Base-by-base conservation (phyloP, 2,329 filamentous ascomycete species). In the Sarocladiaceae sp. region DNA sequence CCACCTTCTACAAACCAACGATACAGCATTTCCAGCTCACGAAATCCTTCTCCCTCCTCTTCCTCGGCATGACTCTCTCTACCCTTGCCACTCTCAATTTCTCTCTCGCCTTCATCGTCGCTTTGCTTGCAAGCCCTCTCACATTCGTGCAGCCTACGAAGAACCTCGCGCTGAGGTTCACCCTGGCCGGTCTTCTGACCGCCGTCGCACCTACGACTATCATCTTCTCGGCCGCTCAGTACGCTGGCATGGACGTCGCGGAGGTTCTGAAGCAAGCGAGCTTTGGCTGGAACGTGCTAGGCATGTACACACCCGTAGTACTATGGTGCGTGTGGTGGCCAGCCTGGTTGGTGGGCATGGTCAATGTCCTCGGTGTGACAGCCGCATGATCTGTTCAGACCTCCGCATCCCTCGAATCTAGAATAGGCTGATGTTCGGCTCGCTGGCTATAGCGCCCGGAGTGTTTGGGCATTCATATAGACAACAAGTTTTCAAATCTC, bases 271-370 rank as follows among this genome's bases (percentile, higher is more conserved):
- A 73, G 21, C 75, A 85, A 59, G 86, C 88, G 1, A 87, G 85
- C 4, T 89, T 93, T 59, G 89, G 86, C 0, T 95, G 89, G 89
- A 78, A 88, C 57, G 81, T 95, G 11, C 89, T 84, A 79, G 88
- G 88, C 2, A 80, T 93, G 75, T 94, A 89, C 69, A 94, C 89
- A 2, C 83, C 87, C 48, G 80, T 95, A 15, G 80, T 94, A 10
- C 76, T 95, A n/a, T 95, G 89, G 87, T 85, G 88, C 59, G 82
- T 95, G 33, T 96, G 90, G 90, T 93, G 88, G 85, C 90, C 90
- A 1, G 88, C 88, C 6, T 96, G 90, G 90, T 62, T 93, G 29
- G 76, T 82, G 6, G 85, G 76, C 2, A 68, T 70, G 47, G 61
- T 81, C 5, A 67, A 76, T 19, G 68, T 81, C 34, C 63, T 79